Conservation (phyloP, 768 basidiomycete species). For the Piloderma croceum region DNA sequence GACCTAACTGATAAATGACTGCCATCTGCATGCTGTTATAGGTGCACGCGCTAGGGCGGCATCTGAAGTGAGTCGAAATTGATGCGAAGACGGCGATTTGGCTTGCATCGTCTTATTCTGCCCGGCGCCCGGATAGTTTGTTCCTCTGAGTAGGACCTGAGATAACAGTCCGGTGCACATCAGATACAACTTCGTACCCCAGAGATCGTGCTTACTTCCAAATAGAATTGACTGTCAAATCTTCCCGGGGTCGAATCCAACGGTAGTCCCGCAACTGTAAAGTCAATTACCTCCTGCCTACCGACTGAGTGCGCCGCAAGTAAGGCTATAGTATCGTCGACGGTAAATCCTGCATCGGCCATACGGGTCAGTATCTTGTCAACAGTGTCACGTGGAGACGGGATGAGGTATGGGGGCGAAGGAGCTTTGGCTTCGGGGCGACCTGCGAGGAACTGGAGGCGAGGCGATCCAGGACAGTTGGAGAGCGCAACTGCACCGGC, state of each 20-base stretch:
- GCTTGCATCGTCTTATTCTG: constrained; percentile 9
- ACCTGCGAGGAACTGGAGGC: constrained; percentile 15
- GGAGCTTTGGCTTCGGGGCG: constrained; percentile 14
- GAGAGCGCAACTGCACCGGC: constrained; percentile 19
- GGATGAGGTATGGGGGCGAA: constrained; percentile 16
- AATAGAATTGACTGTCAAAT: constrained; percentile 11
- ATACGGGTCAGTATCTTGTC: constrained; percentile 15
- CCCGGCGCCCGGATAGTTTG: constrained; percentile 9
- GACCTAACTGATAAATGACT: constrained; percentile 9
- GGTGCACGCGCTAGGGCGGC: constrained; percentile 11
- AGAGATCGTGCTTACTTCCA: constrained; percentile 9
- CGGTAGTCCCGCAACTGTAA: constrained; percentile 4
- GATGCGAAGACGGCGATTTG: constrained; percentile 7
- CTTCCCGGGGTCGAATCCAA: constrained; percentile 10
- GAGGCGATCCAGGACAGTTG: constrained; percentile 18
- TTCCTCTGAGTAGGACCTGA: constrained; percentile 11
- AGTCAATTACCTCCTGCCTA: constrained; percentile 11
- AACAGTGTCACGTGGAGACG: constrained; percentile 19
- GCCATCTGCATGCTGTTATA: constrained; percentile 12
- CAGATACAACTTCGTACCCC: too few relatives aligned
- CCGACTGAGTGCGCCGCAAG: constrained; percentile 18
- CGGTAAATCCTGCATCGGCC: constrained; percentile 14
- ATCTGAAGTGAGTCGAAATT: constrained; percentile 18
- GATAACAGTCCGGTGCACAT: too few relatives aligned
- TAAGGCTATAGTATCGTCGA: constrained; percentile 13